phyloP scores from a whole-genome alignment of 176 grass and related monocot species.

The Triticum aestivum region IWGSC_CS_RefSeq_v2.1 NC_057804.1:448676751-448677250 shows the following conservation, averaged over 20 bases:
- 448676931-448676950: neutral
- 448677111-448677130: neutral
- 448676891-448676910: neutral
- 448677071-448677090: constrained; percentile 13
- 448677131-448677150: constrained; percentile 43
- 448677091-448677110: constrained; percentile 13
- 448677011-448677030: neutral
- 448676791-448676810: constrained; percentile 16
- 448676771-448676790: constrained; percentile 6
- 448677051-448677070: constrained; percentile 1
- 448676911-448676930: neutral
- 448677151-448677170: constrained; percentile 45
- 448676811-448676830: constrained; percentile 8
- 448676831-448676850: constrained; percentile 34
- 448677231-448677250: constrained; percentile 35
- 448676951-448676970: neutral
- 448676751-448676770: constrained; percentile 37
- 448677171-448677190: constrained; percentile 39
- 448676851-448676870: constrained; percentile 24
- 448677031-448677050: neutral
- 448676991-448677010: neutral
- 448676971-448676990: neutral
- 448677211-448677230: constrained; percentile 31
- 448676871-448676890: constrained; percentile 26
- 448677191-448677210: constrained; percentile 31